Percentiles rank a stretch among this genome's conserved stretches.
Evolutionary conservation across 2,329 filamentous ascomycete genomes (phyloP).

Genomic region (Zasmidium citrigriseum): DNA sequence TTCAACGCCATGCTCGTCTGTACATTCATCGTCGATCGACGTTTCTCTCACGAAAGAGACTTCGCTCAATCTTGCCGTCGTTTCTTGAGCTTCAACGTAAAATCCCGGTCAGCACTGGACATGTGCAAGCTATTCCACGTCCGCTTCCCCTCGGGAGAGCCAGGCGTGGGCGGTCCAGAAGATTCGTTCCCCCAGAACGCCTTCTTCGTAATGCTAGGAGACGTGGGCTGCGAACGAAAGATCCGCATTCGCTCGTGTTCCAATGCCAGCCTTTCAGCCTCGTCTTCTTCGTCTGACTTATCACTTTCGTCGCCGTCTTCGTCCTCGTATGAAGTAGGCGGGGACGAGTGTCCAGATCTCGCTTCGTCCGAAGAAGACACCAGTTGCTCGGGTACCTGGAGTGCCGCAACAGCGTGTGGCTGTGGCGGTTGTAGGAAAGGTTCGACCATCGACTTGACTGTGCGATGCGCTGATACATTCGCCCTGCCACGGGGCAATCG

Average conservation of each 20-base stretch:
- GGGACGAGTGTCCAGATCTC: conserved; percentile 24
- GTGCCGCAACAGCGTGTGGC: background rate
- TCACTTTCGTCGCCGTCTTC: conserved; percentile 21
- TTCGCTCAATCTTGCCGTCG: background rate
- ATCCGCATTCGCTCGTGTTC: conserved; percentile 14
- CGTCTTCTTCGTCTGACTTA: conserved; percentile 7
- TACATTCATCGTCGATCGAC: background rate
- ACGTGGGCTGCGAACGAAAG: conserved; percentile 24
- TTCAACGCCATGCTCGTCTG: background rate
- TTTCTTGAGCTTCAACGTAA: conserved; percentile 1
- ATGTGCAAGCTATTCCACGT: conserved; percentile 19
- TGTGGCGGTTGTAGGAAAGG: background rate
- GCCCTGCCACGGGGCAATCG: conserved; percentile 15
- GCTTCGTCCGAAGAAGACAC: conserved; percentile 25
- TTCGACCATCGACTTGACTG: conserved; percentile 22
- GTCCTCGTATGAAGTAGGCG: conserved; percentile 23
- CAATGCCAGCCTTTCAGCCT: background rate
- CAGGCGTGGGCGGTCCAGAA: conserved; percentile 5
- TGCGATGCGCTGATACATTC: conserved; percentile 4
- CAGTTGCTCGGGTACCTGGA: conserved; percentile 3
- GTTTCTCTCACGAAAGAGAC: background rate
- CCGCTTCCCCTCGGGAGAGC: conserved; percentile 15
- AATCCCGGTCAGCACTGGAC: conserved; percentile 11
- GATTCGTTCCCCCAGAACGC: conserved; percentile 15
- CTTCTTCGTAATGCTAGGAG: conserved; percentile 24